Evolutionary conservation across 192 early-diverging fungal species (phyloP), one percentile per base, ranked within the genome.

Genomic region (Martensiomyces pterosporus): DNA sequence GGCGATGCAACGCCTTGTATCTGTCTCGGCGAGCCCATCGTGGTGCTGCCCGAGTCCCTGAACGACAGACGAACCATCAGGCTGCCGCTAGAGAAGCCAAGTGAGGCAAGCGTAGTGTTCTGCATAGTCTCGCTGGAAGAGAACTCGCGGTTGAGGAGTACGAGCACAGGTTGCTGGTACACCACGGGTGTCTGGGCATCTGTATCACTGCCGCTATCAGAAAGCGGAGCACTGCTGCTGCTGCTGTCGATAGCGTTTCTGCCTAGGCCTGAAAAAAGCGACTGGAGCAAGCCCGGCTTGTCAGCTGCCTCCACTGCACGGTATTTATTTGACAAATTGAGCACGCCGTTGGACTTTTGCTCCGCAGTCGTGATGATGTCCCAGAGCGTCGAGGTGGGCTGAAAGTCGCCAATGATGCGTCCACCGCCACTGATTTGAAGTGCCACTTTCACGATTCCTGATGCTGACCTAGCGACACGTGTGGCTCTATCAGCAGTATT

Each of bases 401-500:
- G 46, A 51, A 87, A 90, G 18, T 84, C 80, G 21, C 63, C 74
- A 17, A 87, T 77, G 9, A 87, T 52, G 24, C 92, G 72, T 12
- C 64, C 77, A 4, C 80, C 79, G 24, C 85, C 85, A 14, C 84
- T 80, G 10, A 88, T 57, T 58, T 92, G 89, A 14, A 94, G 64
- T 4, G 90, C 92, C 24, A 93, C 78, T 61, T 73, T 59, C 40
- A 77, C 65, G 15, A 55, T 29, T 43, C 50, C 51, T 39, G 9
- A 7, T 0, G 12, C 15, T 46, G 45, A 15, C 53, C 35, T 10
- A 34, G 15, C n/a, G n/a, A n/a, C n/a, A n/a, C n/a, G n/a, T n/a
- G n/a, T n/a, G n/a, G n/a, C n/a, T n/a, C n/a, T n/a, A n/a, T n/a
- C n/a, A n/a, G n/a, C n/a, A n/a, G n/a, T 39, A 2, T 33, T 47